Conservation (phyloP, 768 basidiomycete genomes). For the Termitomyces sp. region DNA sequence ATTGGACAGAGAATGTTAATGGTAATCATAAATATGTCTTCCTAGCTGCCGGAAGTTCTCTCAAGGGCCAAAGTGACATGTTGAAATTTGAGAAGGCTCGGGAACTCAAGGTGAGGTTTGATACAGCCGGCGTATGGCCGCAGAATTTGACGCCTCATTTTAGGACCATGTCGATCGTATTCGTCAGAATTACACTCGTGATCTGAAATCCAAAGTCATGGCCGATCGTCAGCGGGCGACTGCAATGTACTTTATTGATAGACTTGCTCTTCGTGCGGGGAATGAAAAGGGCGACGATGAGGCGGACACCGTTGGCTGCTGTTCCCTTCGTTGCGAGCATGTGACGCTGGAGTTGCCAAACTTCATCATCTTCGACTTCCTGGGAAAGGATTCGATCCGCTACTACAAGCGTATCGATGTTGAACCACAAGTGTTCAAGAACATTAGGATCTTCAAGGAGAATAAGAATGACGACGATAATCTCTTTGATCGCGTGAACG, state of each 20-base stretch:
- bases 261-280: constrained; percentile 94
- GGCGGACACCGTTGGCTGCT: constrained; percentile 98
- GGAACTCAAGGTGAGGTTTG: constrained; percentile 76
- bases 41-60: constrained; percentile 92
- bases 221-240: constrained; percentile 96
- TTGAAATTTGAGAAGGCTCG: constrained; percentile 97
- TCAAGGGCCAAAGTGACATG: constrained; percentile 99
- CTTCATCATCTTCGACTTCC: constrained; percentile 91
- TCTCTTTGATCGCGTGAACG: constrained; percentile 93
- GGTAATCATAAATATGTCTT: constrained; percentile 97
- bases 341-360: constrained; percentile 89
- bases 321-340: constrained; percentile 95
- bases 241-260: constrained; percentile 98
- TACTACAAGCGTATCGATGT: constrained; percentile 93
- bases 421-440: constrained; percentile 94
- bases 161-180: constrained; percentile 91
- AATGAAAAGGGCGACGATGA: constrained; percentile 99
- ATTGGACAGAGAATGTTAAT: constrained; percentile 99
- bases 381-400: constrained; percentile 98
- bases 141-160: constrained; percentile 6
- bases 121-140: background rate
- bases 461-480: constrained; percentile 86
- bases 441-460: constrained; percentile 95
- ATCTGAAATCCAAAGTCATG: constrained; percentile 90
- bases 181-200: constrained; percentile 81